phyloP scores from a whole-genome alignment of 352 stramenopile species.

The Saprolegnia diclina region DNA sequence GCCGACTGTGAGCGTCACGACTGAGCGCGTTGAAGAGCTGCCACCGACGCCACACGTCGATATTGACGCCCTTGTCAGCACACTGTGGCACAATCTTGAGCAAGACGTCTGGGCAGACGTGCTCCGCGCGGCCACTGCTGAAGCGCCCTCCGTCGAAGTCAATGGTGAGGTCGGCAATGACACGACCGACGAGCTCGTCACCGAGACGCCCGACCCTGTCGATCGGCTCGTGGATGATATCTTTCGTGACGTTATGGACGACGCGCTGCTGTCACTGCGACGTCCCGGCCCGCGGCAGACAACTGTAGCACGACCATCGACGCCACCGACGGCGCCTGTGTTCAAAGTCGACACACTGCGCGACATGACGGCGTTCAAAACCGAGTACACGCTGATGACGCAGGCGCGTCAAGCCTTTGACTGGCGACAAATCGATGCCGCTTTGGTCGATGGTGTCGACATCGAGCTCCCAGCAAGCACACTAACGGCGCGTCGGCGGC shows the following conservation, averaged over 20 bases:
- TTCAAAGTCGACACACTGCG: conserved; percentile 8
- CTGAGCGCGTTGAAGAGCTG: not conserved
- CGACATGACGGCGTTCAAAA: conserved; percentile 9
- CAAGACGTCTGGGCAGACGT: conserved; percentile 6
- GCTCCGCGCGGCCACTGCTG: not conserved
- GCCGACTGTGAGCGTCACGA: not conserved
- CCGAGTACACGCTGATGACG: conserved; percentile 10
- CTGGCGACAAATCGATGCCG: conserved; percentile 4
- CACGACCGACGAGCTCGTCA: not conserved
- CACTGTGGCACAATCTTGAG: not conserved
- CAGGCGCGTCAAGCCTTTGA: conserved; percentile 15
- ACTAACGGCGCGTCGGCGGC: not conserved
- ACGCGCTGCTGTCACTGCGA: not conserved
- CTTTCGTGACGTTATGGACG: not conserved
- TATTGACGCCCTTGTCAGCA: not conserved
- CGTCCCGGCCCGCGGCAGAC: not conserved
- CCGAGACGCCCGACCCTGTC: not conserved
- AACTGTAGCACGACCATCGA: not conserved
- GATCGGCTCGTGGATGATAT: conserved; percentile 5
- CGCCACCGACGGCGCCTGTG: not conserved
- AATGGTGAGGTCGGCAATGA: not conserved
- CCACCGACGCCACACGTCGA: not conserved
- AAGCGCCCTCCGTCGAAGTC: not conserved
- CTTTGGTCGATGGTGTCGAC: not conserved
- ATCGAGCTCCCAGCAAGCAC: not conserved